Evolutionary conservation across 2,329 filamentous ascomycete genomes (phyloP).

Genomic region (Rutstroemia sp.): DNA sequence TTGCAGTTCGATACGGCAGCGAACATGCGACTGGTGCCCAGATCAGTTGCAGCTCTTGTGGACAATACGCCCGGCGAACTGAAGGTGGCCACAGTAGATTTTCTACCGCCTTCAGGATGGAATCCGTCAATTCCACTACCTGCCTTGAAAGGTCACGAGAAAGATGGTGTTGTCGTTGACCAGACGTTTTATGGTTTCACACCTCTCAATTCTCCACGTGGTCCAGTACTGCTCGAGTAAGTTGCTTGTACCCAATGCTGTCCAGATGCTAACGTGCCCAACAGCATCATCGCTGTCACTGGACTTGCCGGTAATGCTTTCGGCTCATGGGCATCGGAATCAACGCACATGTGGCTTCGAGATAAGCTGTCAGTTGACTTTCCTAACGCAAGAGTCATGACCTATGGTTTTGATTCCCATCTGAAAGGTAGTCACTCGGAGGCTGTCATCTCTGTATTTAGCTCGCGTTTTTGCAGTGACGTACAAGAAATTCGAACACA

Average conservation of each 20-base stretch:
- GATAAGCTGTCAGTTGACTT: conserved; percentile 31
- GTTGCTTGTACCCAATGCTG: neutral
- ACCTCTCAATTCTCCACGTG: conserved; percentile 2
- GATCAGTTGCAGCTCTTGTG: conserved; percentile 4
- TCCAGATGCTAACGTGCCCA: neutral
- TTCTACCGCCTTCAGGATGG: conserved; percentile 3
- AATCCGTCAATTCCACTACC: neutral
- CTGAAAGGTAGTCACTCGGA: conserved; percentile 12
- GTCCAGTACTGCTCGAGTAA: conserved; percentile 3
- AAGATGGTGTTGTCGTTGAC: conserved; percentile 5
- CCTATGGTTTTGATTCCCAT: conserved; percentile 29
- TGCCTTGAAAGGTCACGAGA: neutral
- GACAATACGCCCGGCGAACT: neutral
- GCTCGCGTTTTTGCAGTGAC: conserved; percentile 16
- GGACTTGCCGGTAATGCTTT: conserved; percentile 34
- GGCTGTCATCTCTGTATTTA: conserved; percentile 2
- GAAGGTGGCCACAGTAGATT: conserved; percentile 8
- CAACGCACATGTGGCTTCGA: conserved; percentile 32
- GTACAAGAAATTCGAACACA: conserved; percentile 18
- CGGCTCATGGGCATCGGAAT: conserved; percentile 32
- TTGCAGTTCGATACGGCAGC: conserved; percentile 1
- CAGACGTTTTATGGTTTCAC: conserved; percentile 9
- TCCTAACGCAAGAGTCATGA: conserved; percentile 25
- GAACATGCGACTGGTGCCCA: neutral
- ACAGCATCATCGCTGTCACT: conserved; percentile 33